Conservation (phyloP, 306 rosid species). For the barrel medic (Medicago truncatula) region DNA sequence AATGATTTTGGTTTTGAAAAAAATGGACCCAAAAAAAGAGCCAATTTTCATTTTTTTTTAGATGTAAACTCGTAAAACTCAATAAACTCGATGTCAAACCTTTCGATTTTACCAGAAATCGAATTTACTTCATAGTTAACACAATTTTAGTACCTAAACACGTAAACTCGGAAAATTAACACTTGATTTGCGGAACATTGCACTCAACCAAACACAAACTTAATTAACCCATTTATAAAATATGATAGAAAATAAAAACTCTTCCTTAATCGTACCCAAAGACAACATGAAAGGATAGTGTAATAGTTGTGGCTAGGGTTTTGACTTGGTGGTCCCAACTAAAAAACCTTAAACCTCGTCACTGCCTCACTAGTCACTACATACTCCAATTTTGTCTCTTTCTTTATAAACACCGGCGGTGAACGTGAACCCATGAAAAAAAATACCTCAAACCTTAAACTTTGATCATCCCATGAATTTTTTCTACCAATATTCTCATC, state of each 20-base stretch:
- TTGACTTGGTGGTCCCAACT: not conserved
- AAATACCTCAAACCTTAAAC: not conserved
- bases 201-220: too few relatives aligned
- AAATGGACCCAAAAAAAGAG: too few relatives aligned
- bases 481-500: constrained; percentile 25
- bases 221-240: too few relatives aligned
- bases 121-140: too few relatives aligned
- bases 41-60: too few relatives aligned
- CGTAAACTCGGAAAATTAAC: too few relatives aligned
- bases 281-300: not conserved
- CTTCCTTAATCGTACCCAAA: not conserved
- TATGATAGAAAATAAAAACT: not conserved
- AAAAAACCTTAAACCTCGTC: not conserved
- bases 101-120: too few relatives aligned
- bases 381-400: not conserved
- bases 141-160: too few relatives aligned
- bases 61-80: too few relatives aligned
- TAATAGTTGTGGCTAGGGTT: not conserved
- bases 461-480: constrained; percentile 31
- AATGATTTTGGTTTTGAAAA: too few relatives aligned
- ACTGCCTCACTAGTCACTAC: not conserved
- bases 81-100: too few relatives aligned
- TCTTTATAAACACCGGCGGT: not conserved
- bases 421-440: not conserved
- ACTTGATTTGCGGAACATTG: too few relatives aligned